A percentile compares a stretch with the other conserved stretches of the same genome.
phyloP scores from a whole-genome alignment of 164 flowering plant species.

The Chloranthus sessilifolius region DNA sequence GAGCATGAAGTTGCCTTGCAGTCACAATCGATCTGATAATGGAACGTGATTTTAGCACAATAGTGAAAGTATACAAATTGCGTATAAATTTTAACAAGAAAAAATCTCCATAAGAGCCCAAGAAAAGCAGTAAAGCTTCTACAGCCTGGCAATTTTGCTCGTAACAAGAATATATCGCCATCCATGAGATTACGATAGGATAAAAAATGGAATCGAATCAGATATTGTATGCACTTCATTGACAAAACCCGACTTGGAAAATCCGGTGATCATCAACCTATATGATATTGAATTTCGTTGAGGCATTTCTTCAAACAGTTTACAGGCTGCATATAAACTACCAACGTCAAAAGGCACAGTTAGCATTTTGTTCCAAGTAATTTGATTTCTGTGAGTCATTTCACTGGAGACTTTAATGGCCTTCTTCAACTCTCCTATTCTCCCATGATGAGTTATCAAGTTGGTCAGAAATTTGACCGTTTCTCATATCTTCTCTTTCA shows the following conservation, averaged over 20 bases:
- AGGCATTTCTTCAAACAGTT: constrained; percentile 20
- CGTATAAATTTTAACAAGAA: constrained; percentile 14
- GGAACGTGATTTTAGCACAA: constrained; percentile 19
- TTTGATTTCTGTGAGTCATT: constrained; percentile 25
- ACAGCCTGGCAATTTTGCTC: constrained; percentile 13
- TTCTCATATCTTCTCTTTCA: background rate
- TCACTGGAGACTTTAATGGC: constrained; percentile 17
- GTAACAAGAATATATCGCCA: constrained; percentile 28
- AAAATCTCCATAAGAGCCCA: constrained; percentile 11
- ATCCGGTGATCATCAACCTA: constrained; percentile 20
- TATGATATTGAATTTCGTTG: constrained; percentile 16
- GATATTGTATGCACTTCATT: constrained; percentile 17
- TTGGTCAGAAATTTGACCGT: constrained; percentile 14
- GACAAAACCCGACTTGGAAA: constrained; percentile 18
- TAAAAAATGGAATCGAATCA: constrained; percentile 13
- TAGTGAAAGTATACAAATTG: constrained; percentile 24
- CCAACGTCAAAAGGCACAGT: constrained; percentile 8
- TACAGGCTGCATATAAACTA: constrained; percentile 12
- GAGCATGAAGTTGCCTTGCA: constrained; percentile 21
- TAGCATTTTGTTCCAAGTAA: constrained; percentile 26
- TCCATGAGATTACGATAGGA: constrained; percentile 26
- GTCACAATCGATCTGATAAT: constrained; percentile 10
- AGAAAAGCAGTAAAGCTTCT: constrained; percentile 18
- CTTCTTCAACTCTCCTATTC: constrained; percentile 16
- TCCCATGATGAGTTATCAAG: constrained; percentile 15